Percentiles rank a stretch among this genome's conserved stretches.
Evolutionary conservation across 345 rosid species (phyloP).

Genomic region (Syzygium aqueum): DNA sequence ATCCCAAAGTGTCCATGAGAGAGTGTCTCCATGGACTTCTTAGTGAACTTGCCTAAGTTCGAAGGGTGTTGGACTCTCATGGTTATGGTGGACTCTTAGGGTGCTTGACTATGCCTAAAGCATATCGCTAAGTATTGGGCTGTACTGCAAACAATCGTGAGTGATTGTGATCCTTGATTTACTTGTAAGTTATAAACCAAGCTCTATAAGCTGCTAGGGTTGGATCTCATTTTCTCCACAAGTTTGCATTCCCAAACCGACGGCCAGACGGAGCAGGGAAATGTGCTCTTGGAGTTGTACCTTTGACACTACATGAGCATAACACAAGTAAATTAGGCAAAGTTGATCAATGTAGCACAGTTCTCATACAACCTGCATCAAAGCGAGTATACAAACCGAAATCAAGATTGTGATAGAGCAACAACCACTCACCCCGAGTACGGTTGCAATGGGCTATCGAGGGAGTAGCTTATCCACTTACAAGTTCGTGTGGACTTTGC

Average conservation of each 20-base stretch:
- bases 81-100: not conserved
- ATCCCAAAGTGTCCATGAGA: not conserved
- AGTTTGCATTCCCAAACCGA: not conserved
- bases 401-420: not conserved
- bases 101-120: not conserved
- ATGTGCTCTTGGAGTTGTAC: not conserved
- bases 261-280: not conserved
- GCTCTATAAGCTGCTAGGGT: not conserved
- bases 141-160: not conserved
- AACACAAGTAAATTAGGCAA: not conserved
- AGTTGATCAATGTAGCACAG: not conserved
- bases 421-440: accelerated
- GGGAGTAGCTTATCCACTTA: not conserved
- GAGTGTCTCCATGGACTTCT: not conserved
- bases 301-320: not conserved
- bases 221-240: not conserved
- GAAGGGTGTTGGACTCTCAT: not conserved
- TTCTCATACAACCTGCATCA: not conserved
- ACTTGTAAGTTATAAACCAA: accelerated
- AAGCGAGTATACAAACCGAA: accelerated
- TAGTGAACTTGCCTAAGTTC: not conserved
- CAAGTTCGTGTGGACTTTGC: not conserved
- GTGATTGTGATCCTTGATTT: accelerated
- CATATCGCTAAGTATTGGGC: not conserved
- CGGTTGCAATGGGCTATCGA: not conserved